phyloP scores from a whole-genome alignment of 208 protist species.

The Leishmania turanica region DNA sequence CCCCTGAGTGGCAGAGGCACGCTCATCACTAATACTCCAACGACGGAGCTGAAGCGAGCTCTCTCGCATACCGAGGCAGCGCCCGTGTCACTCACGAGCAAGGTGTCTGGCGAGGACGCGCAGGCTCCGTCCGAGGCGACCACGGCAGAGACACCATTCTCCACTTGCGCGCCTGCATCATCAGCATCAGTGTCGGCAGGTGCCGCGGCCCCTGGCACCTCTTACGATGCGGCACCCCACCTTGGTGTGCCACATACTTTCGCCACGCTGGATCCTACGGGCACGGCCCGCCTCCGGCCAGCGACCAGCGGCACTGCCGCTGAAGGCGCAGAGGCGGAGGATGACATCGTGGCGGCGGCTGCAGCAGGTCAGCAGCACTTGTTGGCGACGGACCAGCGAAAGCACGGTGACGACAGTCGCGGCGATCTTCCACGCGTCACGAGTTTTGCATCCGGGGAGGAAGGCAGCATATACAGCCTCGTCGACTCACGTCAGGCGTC shows the following conservation, averaged over 20 bases:
- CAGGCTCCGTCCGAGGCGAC: not conserved
- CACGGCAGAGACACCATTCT: not conserved
- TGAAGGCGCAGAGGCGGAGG: not conserved
- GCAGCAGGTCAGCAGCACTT: not conserved
- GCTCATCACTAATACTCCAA: conserved; percentile 7
- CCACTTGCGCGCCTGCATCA: not conserved
- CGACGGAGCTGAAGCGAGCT: conserved; percentile 18
- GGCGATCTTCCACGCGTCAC: not conserved
- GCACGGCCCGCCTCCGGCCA: not conserved
- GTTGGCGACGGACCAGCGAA: not conserved
- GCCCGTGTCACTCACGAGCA: not conserved
- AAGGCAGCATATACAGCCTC: conserved; percentile 28
- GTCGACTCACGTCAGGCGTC: conserved; percentile 13
- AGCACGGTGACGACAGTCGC: not conserved
- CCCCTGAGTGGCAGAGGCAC: not conserved
- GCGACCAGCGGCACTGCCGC: not conserved
- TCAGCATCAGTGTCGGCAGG: not conserved
- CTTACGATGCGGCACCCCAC: not conserved
- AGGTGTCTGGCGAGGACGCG: not conserved
- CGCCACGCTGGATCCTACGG: not conserved
- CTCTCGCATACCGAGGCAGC: not conserved
- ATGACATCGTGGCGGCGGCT: not conserved
- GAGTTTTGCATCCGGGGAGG: conserved; percentile 17
- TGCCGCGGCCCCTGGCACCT: not conserved
- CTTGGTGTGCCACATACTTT: not conserved